Conservation (phyloP, 768 basidiomycete genomes). For the Tulasnella sp. region DNA sequence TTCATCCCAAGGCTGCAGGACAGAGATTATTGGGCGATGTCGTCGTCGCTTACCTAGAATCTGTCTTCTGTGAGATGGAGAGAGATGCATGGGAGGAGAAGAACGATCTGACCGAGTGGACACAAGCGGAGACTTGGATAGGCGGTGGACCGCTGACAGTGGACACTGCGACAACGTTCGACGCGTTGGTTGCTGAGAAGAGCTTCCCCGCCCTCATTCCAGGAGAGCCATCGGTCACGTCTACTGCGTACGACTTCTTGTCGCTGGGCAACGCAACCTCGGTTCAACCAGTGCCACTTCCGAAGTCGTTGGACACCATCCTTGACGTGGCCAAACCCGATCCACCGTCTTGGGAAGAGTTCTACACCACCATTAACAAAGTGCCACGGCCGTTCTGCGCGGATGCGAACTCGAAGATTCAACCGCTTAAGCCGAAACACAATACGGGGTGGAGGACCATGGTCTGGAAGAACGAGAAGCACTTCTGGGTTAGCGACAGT, state of each 20-base stretch:
- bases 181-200: neutral
- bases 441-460: constrained; percentile 4
- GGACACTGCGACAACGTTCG: neutral
- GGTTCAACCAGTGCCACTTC: neutral
- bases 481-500: constrained; percentile 5
- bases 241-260: neutral
- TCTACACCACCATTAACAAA: neutral
- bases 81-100: neutral
- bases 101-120: neutral
- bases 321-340: neutral
- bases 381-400: neutral
- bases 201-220: neutral
- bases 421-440: neutral
- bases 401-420: neutral
- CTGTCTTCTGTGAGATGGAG: neutral
- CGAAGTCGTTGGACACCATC: neutral
- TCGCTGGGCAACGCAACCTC: neutral
- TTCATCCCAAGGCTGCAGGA: neutral
- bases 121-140: neutral
- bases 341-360: neutral
- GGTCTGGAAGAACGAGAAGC: constrained; percentile 8
- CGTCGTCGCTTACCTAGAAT: neutral
- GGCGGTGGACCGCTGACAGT: neutral
- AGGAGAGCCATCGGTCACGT: neutral
- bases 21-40: neutral